Base-by-base conservation (phyloP, 202 grass and related monocot species). In the Elaeis oleifera region DNA sequence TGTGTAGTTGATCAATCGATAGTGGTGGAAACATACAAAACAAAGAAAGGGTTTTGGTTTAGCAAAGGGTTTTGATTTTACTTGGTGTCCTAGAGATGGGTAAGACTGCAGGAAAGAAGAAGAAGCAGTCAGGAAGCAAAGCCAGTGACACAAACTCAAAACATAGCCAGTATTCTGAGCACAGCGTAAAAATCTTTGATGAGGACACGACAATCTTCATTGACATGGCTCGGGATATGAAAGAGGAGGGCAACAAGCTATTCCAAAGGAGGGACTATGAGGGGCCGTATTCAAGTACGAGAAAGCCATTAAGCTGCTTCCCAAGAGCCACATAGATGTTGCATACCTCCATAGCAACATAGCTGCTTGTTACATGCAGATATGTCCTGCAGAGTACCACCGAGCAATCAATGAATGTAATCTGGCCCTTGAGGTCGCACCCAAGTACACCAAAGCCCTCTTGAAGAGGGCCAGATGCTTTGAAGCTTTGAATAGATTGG, bases 301-400 rank as follows among this genome's bases (percentile, higher is more conserved):
- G n/a, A 81, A 92, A 62, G 88, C 84, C 0, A 76, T 86, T 32
- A 86, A 79, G 63, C 74, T 97, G 4, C 64, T 97, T 36, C 85
- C 92, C 0, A 81, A 79, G 65, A 81, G 52, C 18, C 92, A 97
- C 19, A 58, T 56, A 1, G 88, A 92, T 50, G 57, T 79, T 20
- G 71, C 92, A 28, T 84, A 77, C 62, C 65, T 97, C 20, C 87
- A 89, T 54, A 83, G 81, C 74, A 97, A 82, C 64, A 72, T 73
- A 18, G 88, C 92, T 9, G 73, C 92, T 51, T 97, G 92, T 48
- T 92, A 84, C 77, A 97, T 89, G 92, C 77, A 97, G 53, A 85
- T 89, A 79, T 71, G 73, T 5, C 92, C 87, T 0, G 79, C 74
- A 56, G 84, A 91, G 22, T 84, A 84, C 23, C 62, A 89, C 8